Base-by-base conservation (phyloP, 2,329 filamentous ascomycete genomes). In the Xylariaceae sp. region DNA sequence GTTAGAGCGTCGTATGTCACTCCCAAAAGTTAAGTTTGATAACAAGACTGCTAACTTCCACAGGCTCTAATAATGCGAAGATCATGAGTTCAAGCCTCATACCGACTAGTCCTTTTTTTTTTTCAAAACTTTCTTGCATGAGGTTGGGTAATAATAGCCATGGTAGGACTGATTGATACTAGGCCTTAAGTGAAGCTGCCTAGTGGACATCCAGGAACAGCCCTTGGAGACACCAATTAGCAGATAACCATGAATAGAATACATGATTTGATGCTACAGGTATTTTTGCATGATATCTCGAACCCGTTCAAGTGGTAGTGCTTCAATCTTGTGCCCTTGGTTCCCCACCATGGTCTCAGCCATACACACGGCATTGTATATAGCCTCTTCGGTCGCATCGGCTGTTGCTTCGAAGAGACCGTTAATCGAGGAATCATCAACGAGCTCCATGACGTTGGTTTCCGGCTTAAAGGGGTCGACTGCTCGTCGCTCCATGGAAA, bases 381-480 rank as follows among this genome's bases (percentile, higher is more conserved):
- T 83, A 1, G 80, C 74, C 63, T 86, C 82, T 55, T 86, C 81
- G 0, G 79, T 79, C 0, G 75, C 76, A 56, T 86, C 82, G 0
- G 78, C 77, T 2, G 71, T 75, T 2, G 80, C 82, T 58, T 82
- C 75, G 47, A 86, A 80, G 46, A 83, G 61, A 0, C 73, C 72
- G 52, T 83, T 80, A 48, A 85, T 80, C 3, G 74, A 79, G 41
- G 73, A 66, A 54, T 83, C 79, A 52, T 82, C 75, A 2, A 80
- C 63, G 37, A 76, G 66, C 25, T 75, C 66, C 1, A 77, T 65
- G 0, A 58, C 48, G 37, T 68, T 25, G 5, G 66, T 49, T 3
- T 52, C 58, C 4, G 73, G 65, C 53, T 64, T 65, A 48, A 64
- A 70, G 1, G 66, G 65, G 29, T 80, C 68, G 4, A 71, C 64